Percentiles rank a stretch among this genome's conserved stretches.
Conservation (phyloP, 2,329 filamentous ascomycete species). For the Pleochaeta shiraiana region DNA sequence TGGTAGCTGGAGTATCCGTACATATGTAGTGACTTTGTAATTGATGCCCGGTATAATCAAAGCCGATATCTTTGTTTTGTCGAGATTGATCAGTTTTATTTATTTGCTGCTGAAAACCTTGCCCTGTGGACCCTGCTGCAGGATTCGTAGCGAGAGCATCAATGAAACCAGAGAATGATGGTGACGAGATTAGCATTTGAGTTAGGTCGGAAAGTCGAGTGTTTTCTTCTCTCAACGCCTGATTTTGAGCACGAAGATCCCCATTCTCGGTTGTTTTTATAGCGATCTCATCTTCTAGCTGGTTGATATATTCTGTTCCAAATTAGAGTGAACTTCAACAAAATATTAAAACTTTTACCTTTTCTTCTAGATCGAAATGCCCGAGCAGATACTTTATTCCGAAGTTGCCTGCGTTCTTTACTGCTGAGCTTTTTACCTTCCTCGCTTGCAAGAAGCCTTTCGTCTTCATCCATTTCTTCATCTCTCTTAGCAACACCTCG, state of each 20-base stretch:
- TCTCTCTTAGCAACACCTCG: slow-evolving; percentile 68
- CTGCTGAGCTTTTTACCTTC: slow-evolving; percentile 98
- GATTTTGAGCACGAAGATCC: slow-evolving; percentile 62
- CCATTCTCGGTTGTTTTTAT: slow-evolving; percentile 65
- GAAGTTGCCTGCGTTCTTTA: slow-evolving; percentile 90
- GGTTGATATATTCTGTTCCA: slow-evolving; percentile 74
- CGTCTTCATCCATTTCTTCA: slow-evolving; percentile 97
- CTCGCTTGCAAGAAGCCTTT: slow-evolving; percentile 80
- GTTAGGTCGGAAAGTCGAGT: slow-evolving; percentile 55
- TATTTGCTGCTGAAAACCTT: slow-evolving; percentile 18
- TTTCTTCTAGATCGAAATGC: slow-evolving; percentile 97
- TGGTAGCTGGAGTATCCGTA: slow-evolving; percentile 69
- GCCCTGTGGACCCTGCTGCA: slow-evolving; percentile 20
- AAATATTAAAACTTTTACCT: slow-evolving; percentile 35
- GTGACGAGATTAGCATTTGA: slow-evolving; percentile 60
- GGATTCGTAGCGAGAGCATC: slow-evolving; percentile 44
- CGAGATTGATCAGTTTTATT: slow-evolving; percentile 23
- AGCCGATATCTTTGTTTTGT: slow-evolving; percentile 43
- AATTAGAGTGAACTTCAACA: slow-evolving; percentile 25
- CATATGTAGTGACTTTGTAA: slow-evolving; percentile 43
- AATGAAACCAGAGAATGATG: slow-evolving; percentile 66
- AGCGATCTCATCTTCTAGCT: slow-evolving; percentile 79
- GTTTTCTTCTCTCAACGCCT: slow-evolving; percentile 66
- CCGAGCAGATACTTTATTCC: slow-evolving; percentile 96
- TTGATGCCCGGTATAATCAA: slow-evolving; percentile 30